phyloP scores from a whole-genome alignment of 2,329 filamentous ascomycete species.

The Scedosporium dehoogii region DNA sequence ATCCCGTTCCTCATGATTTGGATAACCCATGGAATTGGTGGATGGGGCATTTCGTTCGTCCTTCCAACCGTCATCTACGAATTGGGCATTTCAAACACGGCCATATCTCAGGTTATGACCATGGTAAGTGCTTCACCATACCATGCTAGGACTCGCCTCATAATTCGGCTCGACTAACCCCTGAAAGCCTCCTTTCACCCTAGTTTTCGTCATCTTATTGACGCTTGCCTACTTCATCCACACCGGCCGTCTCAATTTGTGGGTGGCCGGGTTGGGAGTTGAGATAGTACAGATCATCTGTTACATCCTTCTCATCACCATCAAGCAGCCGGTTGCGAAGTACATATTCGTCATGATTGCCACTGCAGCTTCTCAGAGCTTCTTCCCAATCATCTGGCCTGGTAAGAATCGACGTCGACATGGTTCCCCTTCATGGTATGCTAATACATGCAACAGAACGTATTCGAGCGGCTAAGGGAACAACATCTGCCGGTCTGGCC shows the following conservation, averaged over 20 bases:
- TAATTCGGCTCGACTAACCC: not conserved
- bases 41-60: constrained; percentile 18
- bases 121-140: constrained; percentile 10
- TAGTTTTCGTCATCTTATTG: constrained; percentile 17
- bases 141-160: not conserved
- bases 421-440: not conserved
- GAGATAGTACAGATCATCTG: constrained; percentile 24
- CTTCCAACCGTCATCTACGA: constrained; percentile 19
- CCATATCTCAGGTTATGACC: constrained; percentile 18
- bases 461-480: constrained; percentile 26
- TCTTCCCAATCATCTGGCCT: constrained; percentile 29
- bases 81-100: constrained; percentile 17
- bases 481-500: constrained; percentile 25
- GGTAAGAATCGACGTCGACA: constrained; percentile 9
- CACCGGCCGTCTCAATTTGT: constrained; percentile 13
- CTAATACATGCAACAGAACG: constrained; percentile 16
- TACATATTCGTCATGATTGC: constrained; percentile 30
- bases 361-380: constrained; percentile 25
- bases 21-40: constrained; percentile 18
- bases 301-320: constrained; percentile 27
- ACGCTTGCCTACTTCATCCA: constrained; percentile 15
- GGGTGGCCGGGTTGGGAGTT: constrained; percentile 16
- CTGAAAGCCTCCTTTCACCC: constrained; percentile 12
- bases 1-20: constrained; percentile 16
- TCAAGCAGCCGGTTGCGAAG: constrained; percentile 22